A percentile compares a stretch with the other conserved stretches of the same genome.
These are phyloP conservation scores for Naegleria fowleri DNA, from an alignment of 208 protist species.

Conservation along the genomic window DNA sequence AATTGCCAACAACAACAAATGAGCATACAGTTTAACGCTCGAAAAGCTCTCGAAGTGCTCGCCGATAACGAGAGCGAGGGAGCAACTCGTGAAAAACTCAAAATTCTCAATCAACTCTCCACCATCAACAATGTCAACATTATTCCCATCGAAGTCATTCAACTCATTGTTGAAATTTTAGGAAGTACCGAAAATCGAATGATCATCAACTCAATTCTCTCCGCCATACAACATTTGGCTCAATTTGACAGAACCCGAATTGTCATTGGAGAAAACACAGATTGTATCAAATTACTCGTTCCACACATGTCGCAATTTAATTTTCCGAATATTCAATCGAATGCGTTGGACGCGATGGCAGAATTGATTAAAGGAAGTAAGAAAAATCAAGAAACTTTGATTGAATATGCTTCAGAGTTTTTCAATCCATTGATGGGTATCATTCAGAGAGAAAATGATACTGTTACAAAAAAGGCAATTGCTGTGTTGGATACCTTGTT, in stretches of 20 bases:
- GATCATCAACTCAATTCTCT: background rate
- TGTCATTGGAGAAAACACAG: background rate
- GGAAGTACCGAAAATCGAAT: background rate
- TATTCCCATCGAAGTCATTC: background rate
- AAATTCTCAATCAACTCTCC: background rate
- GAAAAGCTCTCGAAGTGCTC: background rate
- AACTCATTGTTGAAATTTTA: background rate
- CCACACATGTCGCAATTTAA: background rate
- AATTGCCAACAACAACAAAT: background rate
- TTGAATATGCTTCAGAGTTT: background rate
- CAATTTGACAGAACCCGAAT: constrained; percentile 1
- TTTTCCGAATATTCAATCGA: constrained; percentile 18
- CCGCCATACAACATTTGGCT: constrained; percentile 6
- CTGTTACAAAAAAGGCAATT: background rate
- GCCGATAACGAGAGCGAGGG: background rate
- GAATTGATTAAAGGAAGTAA: background rate
- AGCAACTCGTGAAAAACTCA: background rate
- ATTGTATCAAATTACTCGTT: background rate
- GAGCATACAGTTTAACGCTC: background rate
- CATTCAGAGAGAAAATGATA: constrained; percentile 15
- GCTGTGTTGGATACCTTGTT: background rate
- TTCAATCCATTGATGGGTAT: background rate
- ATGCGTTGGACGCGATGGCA: background rate
- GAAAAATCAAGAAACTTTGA: constrained; percentile 6
- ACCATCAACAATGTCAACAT: background rate